These are phyloP conservation scores for Plantago coronopus DNA, from an alignment of 305 asterid species.

Conservation along the genomic window DNA sequence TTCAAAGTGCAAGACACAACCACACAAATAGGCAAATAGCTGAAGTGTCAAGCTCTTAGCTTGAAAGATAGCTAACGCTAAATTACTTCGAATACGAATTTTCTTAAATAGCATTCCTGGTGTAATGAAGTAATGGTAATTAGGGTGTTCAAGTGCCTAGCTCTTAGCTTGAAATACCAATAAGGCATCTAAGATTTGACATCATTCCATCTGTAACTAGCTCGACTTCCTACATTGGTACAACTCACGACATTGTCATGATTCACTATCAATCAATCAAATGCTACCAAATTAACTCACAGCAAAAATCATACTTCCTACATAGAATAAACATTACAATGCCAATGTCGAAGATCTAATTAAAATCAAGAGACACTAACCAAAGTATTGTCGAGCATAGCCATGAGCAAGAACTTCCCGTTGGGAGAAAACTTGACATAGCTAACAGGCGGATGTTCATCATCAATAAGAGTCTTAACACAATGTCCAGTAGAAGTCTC, in stretches of 20 bases:
- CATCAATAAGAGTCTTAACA: slow-evolving; percentile 85
- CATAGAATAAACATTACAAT: not conserved
- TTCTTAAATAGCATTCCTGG: too few relatives aligned
- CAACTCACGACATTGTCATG: not conserved
- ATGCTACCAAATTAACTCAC: not conserved
- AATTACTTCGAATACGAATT: too few relatives aligned
- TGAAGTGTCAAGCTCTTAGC: too few relatives aligned
- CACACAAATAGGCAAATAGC: too few relatives aligned
- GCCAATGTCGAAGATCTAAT: not conserved
- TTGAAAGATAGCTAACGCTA: too few relatives aligned
- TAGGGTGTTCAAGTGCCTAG: too few relatives aligned
- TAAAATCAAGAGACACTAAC: slow-evolving; percentile 45
- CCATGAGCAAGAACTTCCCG: slow-evolving; percentile 83
- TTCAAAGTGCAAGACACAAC: too few relatives aligned
- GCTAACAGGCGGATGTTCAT: slow-evolving; percentile 94
- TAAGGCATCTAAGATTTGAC: too few relatives aligned
- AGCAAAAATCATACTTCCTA: not conserved
- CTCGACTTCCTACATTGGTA: not conserved
- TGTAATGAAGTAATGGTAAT: too few relatives aligned
- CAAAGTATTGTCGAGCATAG: slow-evolving; percentile 83
- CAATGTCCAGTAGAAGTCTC: slow-evolving; percentile 96
- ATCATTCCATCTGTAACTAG: not conserved
- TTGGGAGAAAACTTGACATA: slow-evolving; percentile 92
- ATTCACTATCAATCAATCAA: not conserved
- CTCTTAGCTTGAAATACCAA: too few relatives aligned